phyloP scores from a whole-genome alignment of 345 rosid species.

The Rhodamnia rubescens region DNA sequence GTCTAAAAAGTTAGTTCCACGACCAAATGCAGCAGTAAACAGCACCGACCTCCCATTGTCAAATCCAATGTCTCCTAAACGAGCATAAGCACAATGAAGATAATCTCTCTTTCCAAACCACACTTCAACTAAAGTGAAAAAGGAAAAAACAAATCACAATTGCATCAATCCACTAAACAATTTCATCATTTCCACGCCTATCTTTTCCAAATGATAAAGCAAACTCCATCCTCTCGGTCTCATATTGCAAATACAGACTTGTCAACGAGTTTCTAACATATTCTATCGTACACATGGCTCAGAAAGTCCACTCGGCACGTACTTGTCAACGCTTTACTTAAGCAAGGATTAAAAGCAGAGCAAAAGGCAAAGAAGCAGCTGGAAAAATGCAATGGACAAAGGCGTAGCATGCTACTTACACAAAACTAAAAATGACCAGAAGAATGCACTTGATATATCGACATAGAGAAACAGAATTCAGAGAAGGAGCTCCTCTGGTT shows the following conservation, averaged over 20 bases:
- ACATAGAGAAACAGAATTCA: not conserved
- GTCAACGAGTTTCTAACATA: not conserved
- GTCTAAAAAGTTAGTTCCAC: not conserved
- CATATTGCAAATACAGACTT: not conserved
- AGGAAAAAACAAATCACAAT: not conserved
- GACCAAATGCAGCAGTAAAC: not conserved
- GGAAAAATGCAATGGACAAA: not conserved
- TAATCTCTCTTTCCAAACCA: not conserved
- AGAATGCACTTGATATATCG: not conserved
- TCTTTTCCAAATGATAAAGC: not conserved
- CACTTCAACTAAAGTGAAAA: not conserved
- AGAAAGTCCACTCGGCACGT: not conserved
- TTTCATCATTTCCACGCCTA: not conserved
- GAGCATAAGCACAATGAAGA: not conserved
- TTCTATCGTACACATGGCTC: not conserved
- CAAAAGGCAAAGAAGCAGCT: not conserved
- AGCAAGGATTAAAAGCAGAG: not conserved
- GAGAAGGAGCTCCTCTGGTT: not conserved
- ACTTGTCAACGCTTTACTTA: not conserved
- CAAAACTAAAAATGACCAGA: not conserved
- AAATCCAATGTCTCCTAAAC: not conserved
- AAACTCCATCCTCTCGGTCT: no score
- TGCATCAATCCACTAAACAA: not conserved
- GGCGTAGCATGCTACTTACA: not conserved
- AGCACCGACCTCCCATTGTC: not conserved